Base-by-base conservation (phyloP, 495 filamentous ascomycete genomes). In the Lepraria neglecta region DNA sequence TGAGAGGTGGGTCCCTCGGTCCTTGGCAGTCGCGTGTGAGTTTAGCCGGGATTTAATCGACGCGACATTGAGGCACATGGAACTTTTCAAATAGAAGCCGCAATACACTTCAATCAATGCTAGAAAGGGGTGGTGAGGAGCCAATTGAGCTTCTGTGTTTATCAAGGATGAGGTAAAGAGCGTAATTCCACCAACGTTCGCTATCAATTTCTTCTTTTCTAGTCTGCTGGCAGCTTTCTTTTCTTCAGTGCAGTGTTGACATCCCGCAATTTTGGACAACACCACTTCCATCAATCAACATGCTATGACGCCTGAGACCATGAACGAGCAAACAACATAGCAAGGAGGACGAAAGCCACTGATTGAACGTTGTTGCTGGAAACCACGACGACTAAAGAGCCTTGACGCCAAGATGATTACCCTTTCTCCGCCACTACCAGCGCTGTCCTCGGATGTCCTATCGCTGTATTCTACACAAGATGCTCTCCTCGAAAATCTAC, bases 381-480 rank as follows among this genome's bases (percentile, higher is more conserved):
- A 3, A 11, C 4, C 5, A 35, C 17, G 19, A 35, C 51, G 17
- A 54, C 31, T 35, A 31, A 21, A 24, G 17, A 21, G 3, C 10
- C 4, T 54, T 15, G 30, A 15, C 51, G 28, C 30, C 56, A 64
- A 19, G 0, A 67, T 67, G 65, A 54, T 67, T 27, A 54, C 33
- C 21, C 35, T 66, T 45, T 62, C 54, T 45, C 35, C 61, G 21
- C 52, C 57, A 24, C 55, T 59, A 42, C 67, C 67, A 42, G 50
- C 35, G 42, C 30, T 68, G 45, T 45, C 55, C 30, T 53, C 61
- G 17, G 54, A 59, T 17, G 17, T 44, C 24, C 53, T 69, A 2
- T 61, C 63, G 3, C 55, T 69, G n/a, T 69, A 60, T 45, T 62
- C 64, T 42, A 55, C 65, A 5, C 62, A 40, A 31, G 67, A 69